phyloP scores from a whole-genome alignment of 352 stramenopile genomes.

The Peronospora farinosa region DNA sequence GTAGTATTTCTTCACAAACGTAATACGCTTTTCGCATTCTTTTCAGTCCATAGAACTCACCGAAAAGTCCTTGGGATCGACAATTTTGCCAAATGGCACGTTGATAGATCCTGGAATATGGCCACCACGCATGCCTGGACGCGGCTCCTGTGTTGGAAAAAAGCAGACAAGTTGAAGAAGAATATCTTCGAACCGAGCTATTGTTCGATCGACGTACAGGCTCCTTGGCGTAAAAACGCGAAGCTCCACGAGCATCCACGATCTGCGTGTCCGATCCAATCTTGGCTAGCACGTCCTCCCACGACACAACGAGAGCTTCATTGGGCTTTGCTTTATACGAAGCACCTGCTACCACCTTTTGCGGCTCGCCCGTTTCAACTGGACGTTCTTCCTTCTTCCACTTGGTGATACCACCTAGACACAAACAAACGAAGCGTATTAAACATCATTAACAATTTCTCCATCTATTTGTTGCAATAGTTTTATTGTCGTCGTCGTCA shows the following conservation, averaged over 20 bases:
- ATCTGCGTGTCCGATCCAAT: conserved; percentile 71
- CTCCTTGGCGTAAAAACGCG: conserved; percentile 85
- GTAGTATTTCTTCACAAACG: conserved; percentile 11
- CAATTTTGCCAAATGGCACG: conserved; percentile 85
- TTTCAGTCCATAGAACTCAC: conserved; percentile 20
- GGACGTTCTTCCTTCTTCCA: conserved; percentile 61
- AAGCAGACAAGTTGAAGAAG: neutral
- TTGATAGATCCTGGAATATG: conserved; percentile 91
- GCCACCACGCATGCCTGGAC: conserved; percentile 83
- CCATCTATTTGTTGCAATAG: neutral
- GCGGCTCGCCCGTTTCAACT: conserved; percentile 31
- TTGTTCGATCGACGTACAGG: conserved; percentile 30
- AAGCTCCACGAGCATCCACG: conserved; percentile 84
- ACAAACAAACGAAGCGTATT: neutral
- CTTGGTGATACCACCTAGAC: conserved; percentile 49
- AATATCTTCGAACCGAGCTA: neutral
- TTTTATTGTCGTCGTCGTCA: neutral
- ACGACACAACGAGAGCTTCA: conserved; percentile 44
- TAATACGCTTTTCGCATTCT: conserved; percentile 1
- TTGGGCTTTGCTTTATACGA: conserved; percentile 49
- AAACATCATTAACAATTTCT: neutral
- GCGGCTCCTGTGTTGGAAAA: conserved; percentile 64
- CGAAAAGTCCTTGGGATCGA: conserved; percentile 80
- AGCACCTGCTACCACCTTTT: conserved; percentile 17
- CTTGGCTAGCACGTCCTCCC: conserved; percentile 56